Percentiles rank a stretch among this genome's conserved stretches.
Conservation (phyloP, 1,284 basidiomycete genomes). For the Leccinum subfulvum region DNA sequence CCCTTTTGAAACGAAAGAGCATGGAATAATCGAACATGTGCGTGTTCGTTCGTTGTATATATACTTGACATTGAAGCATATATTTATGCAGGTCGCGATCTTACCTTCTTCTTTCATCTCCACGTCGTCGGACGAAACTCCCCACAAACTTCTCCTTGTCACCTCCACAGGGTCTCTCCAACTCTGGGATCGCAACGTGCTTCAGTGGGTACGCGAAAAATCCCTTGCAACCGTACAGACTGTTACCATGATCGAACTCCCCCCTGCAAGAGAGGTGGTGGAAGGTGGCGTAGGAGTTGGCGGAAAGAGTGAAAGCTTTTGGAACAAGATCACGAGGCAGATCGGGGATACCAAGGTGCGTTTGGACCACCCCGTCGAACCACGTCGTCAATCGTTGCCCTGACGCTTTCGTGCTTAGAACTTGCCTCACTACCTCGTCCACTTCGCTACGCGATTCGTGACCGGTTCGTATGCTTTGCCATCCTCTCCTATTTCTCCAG, state of each 20-base stretch:
- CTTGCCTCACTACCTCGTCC: constrained; percentile 67
- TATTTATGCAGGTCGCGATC: constrained; percentile 47
- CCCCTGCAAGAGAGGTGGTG: constrained; percentile 44
- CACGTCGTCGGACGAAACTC: constrained; percentile 32
- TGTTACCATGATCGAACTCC: constrained; percentile 77
- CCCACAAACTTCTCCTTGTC: constrained; percentile 54
- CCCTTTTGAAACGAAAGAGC: constrained; percentile 65
- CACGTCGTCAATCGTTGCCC: background rate
- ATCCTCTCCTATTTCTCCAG: constrained; percentile 34
- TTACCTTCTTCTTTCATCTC: constrained; percentile 42
- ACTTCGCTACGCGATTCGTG: constrained; percentile 72
- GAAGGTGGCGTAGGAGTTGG: constrained; percentile 6
- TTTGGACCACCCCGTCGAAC: background rate
- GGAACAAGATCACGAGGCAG: constrained; percentile 59
- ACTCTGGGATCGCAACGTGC: constrained; percentile 62
- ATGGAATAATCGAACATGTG: constrained; percentile 76
- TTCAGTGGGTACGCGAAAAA: constrained; percentile 85
- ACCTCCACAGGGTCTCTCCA: constrained; percentile 82
- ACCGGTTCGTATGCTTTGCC: constrained; percentile 60
- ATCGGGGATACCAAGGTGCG: constrained; percentile 60
- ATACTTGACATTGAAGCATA: background rate
- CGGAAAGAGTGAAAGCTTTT: constrained; percentile 47
- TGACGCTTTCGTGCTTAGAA: constrained; percentile 42
- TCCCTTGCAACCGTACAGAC: constrained; percentile 65
- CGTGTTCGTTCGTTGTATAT: constrained; percentile 23